phyloP scores from a whole-genome alignment of 352 stramenopile species.

The Phytophthora cryptogea region DNA sequence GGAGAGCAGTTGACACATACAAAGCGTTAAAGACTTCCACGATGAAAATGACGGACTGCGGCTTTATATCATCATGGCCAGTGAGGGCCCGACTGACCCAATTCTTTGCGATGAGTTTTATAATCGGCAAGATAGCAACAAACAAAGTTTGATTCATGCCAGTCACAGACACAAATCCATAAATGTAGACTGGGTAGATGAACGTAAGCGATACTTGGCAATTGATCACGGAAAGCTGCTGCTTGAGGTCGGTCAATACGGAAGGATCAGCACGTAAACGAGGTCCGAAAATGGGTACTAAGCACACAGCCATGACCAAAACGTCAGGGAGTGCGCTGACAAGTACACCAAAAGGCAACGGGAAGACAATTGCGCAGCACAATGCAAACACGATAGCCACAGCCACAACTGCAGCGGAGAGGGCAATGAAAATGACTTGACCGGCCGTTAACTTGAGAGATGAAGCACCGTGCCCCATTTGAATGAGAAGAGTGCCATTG shows the following conservation, averaged over 20 bases:
- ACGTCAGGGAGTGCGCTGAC: background rate
- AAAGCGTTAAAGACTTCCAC: conserved; percentile 35
- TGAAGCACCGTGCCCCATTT: background rate
- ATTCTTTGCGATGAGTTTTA: conserved; percentile 33
- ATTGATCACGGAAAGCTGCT: conserved; percentile 10
- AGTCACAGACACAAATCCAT: conserved; percentile 20
- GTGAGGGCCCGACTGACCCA: conserved; percentile 26
- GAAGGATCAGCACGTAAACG: background rate
- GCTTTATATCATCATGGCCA: conserved; percentile 31
- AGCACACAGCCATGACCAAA: background rate
- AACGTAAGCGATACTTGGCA: conserved; percentile 18
- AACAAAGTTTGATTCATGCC: conserved; percentile 9
- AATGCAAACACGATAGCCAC: background rate
- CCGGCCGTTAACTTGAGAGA: background rate
- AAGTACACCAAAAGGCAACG: background rate
- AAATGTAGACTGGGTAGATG: conserved; percentile 39
- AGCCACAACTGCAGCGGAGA: background rate
- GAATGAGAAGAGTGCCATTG: background rate
- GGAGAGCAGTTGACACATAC: conserved; percentile 29
- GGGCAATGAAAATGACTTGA: background rate
- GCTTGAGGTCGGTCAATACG: conserved; percentile 3
- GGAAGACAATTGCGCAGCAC: background rate
- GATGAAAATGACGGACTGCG: conserved; percentile 44
- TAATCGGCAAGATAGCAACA: conserved; percentile 9
- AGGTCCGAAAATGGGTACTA: background rate